Conservation (phyloP, 192 early-diverging fungal genomes). For the Linnemannia exigua region DNA sequence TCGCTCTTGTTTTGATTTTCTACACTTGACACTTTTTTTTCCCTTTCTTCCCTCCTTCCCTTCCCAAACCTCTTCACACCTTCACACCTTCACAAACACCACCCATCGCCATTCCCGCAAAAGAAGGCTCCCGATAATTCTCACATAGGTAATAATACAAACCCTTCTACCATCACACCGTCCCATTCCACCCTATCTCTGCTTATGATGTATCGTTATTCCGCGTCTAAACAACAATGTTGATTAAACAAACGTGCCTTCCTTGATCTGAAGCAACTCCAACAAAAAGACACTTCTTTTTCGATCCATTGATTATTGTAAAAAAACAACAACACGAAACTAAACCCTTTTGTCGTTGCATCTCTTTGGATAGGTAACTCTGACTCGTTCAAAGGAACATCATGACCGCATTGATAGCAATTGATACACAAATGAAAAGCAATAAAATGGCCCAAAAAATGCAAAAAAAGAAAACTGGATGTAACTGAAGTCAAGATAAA, state of each 20-base stretch:
- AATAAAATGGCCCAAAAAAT: not conserved
- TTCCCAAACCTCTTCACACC: not conserved
- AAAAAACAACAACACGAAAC: constrained; percentile 8
- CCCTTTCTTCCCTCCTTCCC: not conserved
- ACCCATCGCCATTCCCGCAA: not conserved
- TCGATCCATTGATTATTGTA: not conserved
- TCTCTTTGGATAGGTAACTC: not conserved
- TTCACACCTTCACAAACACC: not conserved
- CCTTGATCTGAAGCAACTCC: constrained; percentile 2
- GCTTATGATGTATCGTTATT: constrained; percentile 13
- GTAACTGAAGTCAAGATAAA: not conserved
- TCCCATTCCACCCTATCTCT: not conserved
- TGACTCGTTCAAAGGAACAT: not conserved
- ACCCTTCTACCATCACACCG: not conserved
- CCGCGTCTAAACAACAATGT: constrained; percentile 12
- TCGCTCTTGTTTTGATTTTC: not conserved
- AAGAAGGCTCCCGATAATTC: not conserved
- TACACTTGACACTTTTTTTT: constrained; percentile 9
- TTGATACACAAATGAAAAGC: not conserved
- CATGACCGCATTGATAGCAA: not conserved
- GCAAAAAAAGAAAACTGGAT: not conserved
- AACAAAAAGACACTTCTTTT: not conserved
- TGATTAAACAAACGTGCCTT: constrained; percentile 11
- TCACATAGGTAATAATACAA: not conserved
- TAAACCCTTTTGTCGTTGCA: not conserved